Conservation (phyloP, 2,329 filamentous ascomycete genomes). For the Cladosporium sp. region DNA sequence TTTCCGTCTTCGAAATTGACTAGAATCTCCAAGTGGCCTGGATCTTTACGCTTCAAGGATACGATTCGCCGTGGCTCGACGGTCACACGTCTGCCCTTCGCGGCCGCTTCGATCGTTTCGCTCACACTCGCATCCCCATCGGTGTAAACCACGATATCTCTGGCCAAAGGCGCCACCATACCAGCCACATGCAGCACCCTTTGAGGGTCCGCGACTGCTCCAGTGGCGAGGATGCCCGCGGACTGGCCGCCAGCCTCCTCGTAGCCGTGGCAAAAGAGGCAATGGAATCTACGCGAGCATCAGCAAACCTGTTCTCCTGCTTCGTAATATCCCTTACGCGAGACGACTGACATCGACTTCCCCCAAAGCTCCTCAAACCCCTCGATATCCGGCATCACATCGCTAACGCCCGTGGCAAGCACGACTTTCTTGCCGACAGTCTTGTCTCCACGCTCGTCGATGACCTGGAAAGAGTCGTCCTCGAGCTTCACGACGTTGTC, state of each 20-base stretch:
- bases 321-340: background rate
- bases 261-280: conserved; percentile 61
- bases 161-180: conserved; percentile 16
- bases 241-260: conserved; percentile 53
- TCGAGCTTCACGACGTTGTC: background rate
- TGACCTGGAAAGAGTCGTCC: conserved; percentile 37
- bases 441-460: conserved; percentile 44
- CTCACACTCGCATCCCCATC: conserved; percentile 1
- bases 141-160: conserved; percentile 11
- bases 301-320: background rate
- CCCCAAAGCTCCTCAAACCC: conserved; percentile 19
- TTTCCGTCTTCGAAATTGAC: background rate
- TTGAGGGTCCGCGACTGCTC: conserved; percentile 31
- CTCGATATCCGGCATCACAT: conserved; percentile 51
- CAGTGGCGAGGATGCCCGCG: conserved; percentile 50
- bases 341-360: conserved; percentile 1
- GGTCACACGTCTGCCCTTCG: background rate
- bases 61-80: background rate
- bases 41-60: background rate
- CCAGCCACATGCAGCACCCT: conserved; percentile 10
- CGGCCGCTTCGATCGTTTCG: background rate
- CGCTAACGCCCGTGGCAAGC: conserved; percentile 55
- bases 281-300: conserved; percentile 48
- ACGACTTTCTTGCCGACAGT: conserved; percentile 57
- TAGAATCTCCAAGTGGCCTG: background rate